Base-by-base conservation (phyloP, 1,284 basidiomycete species). In the Ganoderma multipileum region DNA sequence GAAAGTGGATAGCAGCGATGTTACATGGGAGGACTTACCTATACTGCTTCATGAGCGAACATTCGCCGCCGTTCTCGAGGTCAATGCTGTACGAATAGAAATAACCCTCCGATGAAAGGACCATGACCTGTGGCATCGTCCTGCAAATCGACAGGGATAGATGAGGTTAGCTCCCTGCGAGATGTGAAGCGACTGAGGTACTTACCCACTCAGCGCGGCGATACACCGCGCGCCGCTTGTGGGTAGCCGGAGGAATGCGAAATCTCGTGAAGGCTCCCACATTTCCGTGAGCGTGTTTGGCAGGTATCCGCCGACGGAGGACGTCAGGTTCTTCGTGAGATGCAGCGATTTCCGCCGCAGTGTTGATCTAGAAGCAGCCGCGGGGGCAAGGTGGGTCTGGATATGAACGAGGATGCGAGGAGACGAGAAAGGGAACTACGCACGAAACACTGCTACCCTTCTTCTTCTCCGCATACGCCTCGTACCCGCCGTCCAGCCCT, bases 71-170 rank as follows among this genome's bases (percentile, higher is more conserved):
- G 64, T 93, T 92, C 80, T 99, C 97, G 65, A 99, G 83, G 81
- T 99, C 97, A 76, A 99, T 97, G 76, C 88, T 94, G 81, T 99
- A 99, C 9, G 92, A 91, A 78, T 99, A 98, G 79, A 98, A 98
- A 75, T 95, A 93, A 0, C 97, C 97, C 72, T 99, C 96, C 0
- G 95, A 95, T 0, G 96, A 96, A 63, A 98, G 91, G 14, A 99
- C 96, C 95, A 99, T 98, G 6, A 99, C 94, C 72, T 99, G 96
- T 0, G 97, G 97, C 80, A 95, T 93, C 12, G 95, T 96, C 18
- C 95, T 96, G 72, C 58, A 14, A 3, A 8, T 4, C 20, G 33
- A 14, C 12, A 2, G 8, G 23, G n/a, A 18, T 47, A 8, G 20
- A 6, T 12, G 44, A 23, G 44, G 14, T 36, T 41, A 38, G 20